These are phyloP conservation scores for Fusarium transvaalense DNA, from an alignment of 2,329 filamentous ascomycete species.

Conservation along the genomic window DNA sequence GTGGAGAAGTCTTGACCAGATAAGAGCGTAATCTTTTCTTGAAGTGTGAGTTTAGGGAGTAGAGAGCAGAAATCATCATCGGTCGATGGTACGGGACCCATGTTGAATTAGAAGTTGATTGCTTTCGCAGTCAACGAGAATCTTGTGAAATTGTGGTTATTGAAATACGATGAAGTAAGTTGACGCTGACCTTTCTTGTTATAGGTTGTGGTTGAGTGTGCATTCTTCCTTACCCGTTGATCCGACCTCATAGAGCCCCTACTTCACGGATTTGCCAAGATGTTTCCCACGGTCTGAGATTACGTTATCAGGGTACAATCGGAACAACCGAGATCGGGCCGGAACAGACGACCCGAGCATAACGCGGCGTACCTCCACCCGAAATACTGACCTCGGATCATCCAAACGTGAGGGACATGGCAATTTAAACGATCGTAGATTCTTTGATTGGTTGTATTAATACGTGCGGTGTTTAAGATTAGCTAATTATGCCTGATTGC, in stretches of 20 bases:
- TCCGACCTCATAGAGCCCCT: neutral
- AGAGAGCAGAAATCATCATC: conserved; percentile 8
- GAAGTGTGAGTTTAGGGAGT: conserved; percentile 4
- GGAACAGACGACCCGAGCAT: neutral
- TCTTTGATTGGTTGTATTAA: neutral
- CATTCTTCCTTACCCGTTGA: neutral
- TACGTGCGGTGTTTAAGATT: too few relatives aligned
- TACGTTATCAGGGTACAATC: neutral
- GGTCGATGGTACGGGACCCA: conserved; percentile 1
- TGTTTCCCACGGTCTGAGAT: neutral
- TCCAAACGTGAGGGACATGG: neutral
- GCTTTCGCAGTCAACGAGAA: too few relatives aligned
- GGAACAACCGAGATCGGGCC: conserved; percentile 11
- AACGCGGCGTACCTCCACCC: neutral
- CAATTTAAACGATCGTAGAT: neutral
- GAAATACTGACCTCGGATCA: neutral
- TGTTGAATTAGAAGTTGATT: neutral
- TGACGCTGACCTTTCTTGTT: neutral
- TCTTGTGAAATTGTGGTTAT: neutral
- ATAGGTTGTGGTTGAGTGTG: neutral
- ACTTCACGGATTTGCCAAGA: neutral
- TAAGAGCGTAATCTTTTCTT: conserved; percentile 11
- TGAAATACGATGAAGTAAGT: neutral
- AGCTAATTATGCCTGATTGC: neutral
- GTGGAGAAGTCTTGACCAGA: conserved; percentile 14